phyloP scores from a whole-genome alignment of 768 basidiomycete species.

The Rhodotorula kratochvilovae region DNA sequence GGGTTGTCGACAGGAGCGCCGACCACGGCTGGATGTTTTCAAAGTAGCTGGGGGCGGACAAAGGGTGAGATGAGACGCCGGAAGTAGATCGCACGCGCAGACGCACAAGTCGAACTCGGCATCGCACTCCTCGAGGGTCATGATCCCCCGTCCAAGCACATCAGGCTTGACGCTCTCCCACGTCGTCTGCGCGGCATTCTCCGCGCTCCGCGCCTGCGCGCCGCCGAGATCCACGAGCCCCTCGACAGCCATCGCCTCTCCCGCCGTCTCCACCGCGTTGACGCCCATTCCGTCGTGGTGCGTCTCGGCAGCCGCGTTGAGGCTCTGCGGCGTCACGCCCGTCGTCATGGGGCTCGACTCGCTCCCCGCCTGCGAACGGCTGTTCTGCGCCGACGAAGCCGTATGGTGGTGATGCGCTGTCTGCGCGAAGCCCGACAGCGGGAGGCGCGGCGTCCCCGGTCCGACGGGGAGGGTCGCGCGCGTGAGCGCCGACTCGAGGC shows the following conservation, averaged over 20 bases:
- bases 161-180: slow-evolving; percentile 19
- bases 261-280: slow-evolving; percentile 36
- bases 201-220: background rate
- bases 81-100: too few species aligned
- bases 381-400: background rate
- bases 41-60: slow-evolving; percentile 13
- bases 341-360: slow-evolving; percentile 10
- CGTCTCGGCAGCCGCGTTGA: background rate
- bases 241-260: slow-evolving; percentile 36
- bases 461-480: background rate
- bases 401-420: background rate
- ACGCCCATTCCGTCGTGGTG: slow-evolving; percentile 8
- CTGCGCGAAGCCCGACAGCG: background rate
- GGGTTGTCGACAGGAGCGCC: slow-evolving; percentile 10
- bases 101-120: slow-evolving; percentile 30
- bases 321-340: background rate
- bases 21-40: slow-evolving; percentile 29
- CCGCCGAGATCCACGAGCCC: slow-evolving; percentile 32
- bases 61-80: background rate
- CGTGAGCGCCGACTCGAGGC: slow-evolving; percentile 33
- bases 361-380: slow-evolving; percentile 5
- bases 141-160: slow-evolving; percentile 19
- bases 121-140: slow-evolving; percentile 26
- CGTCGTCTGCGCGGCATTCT: background rate
- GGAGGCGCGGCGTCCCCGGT: background rate